Base-by-base conservation (phyloP, 495 filamentous ascomycete genomes). In the Penicillium herquei region DNA sequence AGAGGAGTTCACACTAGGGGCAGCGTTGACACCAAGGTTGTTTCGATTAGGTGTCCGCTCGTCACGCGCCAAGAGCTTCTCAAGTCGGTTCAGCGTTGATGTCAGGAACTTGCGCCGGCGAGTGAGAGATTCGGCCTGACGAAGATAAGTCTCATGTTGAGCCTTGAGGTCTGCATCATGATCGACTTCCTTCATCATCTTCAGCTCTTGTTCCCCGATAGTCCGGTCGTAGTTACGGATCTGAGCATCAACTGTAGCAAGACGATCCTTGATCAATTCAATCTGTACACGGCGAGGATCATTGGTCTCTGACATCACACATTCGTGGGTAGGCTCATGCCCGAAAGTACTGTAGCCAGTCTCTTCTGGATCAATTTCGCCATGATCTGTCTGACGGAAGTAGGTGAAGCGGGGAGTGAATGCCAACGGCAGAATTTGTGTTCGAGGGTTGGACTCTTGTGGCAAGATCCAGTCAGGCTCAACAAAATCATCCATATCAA, bases 401-500 rank as follows among this genome's bases (percentile, higher is more conserved):
- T 98, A 98, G 1, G 95, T 98, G 62, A 98, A 93, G 0, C 92
- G 85, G 32, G 94, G 95, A 10, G 94, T 89, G 61, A 86, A 98
- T 1, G 88, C 95, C 8, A 98, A 77, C 1, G 94, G 94, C 52
- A 98, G 76, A 46, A 98, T 97, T 63, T 90, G 90, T 1, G 93
- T 96, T 52, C 94, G 87, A 17, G 95, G 94, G 56, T 96, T 92
- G 26, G 89, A 87, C 62, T 94, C 89, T 26, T 89, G 89, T 0
- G 94, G 93, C 14, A 97, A 74, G 54, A 96, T 89, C 92, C 93
- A 97, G 66, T 96, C 94, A 9, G 98, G 78, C 69, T 98, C 94
- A 26, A 98, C 91, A 73, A 98, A 98, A 67, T 98, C 94, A 71
- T 98, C 94, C 92, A 98, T 97, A 67, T 98, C 94, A 63, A 98